Percentiles rank a stretch among this genome's conserved stretches.
Conservation (phyloP, 2,329 filamentous ascomycete species). For the Aureobasidium sp. region DNA sequence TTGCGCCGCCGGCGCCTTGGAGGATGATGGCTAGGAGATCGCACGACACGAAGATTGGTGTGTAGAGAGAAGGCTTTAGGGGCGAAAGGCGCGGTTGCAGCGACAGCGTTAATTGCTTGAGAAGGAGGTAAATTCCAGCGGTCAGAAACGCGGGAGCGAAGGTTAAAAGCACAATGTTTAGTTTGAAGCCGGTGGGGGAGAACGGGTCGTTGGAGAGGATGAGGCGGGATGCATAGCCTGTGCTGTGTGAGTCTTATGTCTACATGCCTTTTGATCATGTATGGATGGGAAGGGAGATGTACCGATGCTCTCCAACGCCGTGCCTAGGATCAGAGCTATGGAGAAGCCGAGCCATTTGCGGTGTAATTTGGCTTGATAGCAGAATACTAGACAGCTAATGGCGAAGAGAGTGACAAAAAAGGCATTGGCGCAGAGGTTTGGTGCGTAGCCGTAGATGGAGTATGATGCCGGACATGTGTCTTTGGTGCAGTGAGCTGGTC, state of each 20-base stretch:
- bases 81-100: constrained; percentile 30
- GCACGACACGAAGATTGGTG: constrained; percentile 54
- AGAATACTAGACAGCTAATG: constrained; percentile 27
- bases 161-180: constrained; percentile 39
- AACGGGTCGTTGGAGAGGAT: constrained; percentile 38
- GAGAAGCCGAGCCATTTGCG: constrained; percentile 36
- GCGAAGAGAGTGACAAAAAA: constrained; percentile 35
- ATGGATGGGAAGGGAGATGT: neutral
- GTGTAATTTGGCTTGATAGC: constrained; percentile 28
- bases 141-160: constrained; percentile 40
- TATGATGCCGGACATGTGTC: constrained; percentile 7
- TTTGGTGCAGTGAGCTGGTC: constrained; percentile 6
- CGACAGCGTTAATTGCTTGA: constrained; percentile 38
- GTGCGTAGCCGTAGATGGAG: constrained; percentile 27
- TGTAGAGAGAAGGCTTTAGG: constrained; percentile 32
- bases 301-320: constrained; percentile 35
- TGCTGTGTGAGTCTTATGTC: neutral
- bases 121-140: constrained; percentile 40
- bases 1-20: constrained; percentile 52
- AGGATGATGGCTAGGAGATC: constrained; percentile 53
- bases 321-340: constrained; percentile 35
- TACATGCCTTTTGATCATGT: neutral
- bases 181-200: constrained; percentile 36
- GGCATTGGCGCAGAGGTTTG: constrained; percentile 32
- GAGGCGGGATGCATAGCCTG: constrained; percentile 36